Evolutionary conservation across 495 filamentous ascomycete genomes (phyloP).

Genomic region (Aspergillus asperescens): DNA sequence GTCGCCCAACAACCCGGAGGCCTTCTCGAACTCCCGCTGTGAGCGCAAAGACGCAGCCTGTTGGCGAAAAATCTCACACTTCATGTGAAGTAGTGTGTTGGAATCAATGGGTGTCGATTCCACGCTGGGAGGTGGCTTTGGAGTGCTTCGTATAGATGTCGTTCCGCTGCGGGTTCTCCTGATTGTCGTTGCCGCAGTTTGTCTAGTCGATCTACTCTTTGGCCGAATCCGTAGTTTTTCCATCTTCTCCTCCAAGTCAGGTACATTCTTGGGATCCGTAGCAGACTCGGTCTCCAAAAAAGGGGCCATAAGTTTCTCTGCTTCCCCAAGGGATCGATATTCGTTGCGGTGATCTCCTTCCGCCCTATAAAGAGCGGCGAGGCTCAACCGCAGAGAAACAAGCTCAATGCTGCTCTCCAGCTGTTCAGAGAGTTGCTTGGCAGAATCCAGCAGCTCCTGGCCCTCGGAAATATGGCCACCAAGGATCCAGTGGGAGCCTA

Average conservation of each 20-base stretch:
- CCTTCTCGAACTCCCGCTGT: slow-evolving; percentile 37
- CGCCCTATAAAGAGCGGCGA: slow-evolving; percentile 36
- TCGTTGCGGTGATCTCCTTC: slow-evolving; percentile 47
- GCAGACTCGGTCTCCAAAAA: slow-evolving; percentile 25
- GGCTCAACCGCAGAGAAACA: slow-evolving; percentile 41
- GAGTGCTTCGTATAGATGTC: slow-evolving; percentile 22
- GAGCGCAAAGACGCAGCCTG: slow-evolving; percentile 51
- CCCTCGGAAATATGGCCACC: slow-evolving; percentile 59
- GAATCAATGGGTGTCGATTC: slow-evolving; percentile 47
- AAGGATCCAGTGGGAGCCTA: slow-evolving; percentile 60
- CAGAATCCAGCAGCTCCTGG: slow-evolving; percentile 51
- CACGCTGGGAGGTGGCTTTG: slow-evolving; percentile 26
- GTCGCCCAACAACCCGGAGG: slow-evolving; percentile 27
- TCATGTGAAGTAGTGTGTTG: slow-evolving; percentile 51
- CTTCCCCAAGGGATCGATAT: slow-evolving; percentile 39
- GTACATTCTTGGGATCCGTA: slow-evolving; percentile 14
- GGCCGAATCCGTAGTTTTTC: slow-evolving; percentile 32
- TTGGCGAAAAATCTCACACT: slow-evolving; percentile 57
- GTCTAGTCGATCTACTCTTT: slow-evolving; percentile 25
- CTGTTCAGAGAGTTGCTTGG: slow-evolving; percentile 37
- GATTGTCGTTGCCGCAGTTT: slow-evolving; percentile 21
- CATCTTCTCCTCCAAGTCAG: slow-evolving; percentile 37
- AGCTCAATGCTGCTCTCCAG: slow-evolving; percentile 43
- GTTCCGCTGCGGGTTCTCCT: slow-evolving; percentile 36
- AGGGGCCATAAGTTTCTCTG: slow-evolving; percentile 36